Evolutionary conservation across 768 basidiomycete genomes (phyloP), one percentile per base, ranked within the genome.

Genomic region (Chlorophyllum brunneum): DNA sequence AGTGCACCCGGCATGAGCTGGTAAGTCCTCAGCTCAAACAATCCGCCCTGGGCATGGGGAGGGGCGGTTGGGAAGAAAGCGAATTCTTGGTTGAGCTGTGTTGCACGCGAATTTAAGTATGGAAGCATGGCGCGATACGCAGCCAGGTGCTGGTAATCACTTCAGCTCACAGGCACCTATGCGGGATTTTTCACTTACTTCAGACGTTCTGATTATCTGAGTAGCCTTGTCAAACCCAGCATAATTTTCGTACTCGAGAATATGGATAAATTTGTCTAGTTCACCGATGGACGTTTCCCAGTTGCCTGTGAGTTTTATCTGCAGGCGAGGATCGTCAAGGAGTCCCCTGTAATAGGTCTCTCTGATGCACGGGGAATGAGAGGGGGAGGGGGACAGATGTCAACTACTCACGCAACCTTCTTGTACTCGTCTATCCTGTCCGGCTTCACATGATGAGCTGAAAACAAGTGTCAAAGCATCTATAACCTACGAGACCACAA

Each of bases 241-340:
- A 67, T 93, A 91, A 55, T 95, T 94, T 71, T 97, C 92, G 65
- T 95, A 95, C 70, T 98, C 95, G 24, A 97, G 74, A 58, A 95
- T 92, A 61, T 79, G 72, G 55, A 75, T 58, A 65, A 92, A 95
- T 1, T 81, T 85, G 61, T 98, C 97, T 55, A 94, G 87, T 54
- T 92, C 84, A 36, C 97, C 97, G 26, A 98, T 80, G 16, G 90
- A 61, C 1, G 87, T 85, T 69, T 98, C 95, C 91, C 93, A 99
- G 60, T 85, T 90, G 18, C 95, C 97, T 0, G 88, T 92, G 54
- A 98, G 76, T 67, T 95, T 94, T 51, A 95, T 86, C 47, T 86
- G 79, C 45, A 94, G 67, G 36, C 80, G 75, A 22, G 82, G 66
- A 59, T 92, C 88, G 45, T 82, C 78, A 66, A 84, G 85, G 54